Evolutionary conservation across 2,329 filamentous ascomycete species (phyloP).

Genomic region (Ophiostoma sp.): DNA sequence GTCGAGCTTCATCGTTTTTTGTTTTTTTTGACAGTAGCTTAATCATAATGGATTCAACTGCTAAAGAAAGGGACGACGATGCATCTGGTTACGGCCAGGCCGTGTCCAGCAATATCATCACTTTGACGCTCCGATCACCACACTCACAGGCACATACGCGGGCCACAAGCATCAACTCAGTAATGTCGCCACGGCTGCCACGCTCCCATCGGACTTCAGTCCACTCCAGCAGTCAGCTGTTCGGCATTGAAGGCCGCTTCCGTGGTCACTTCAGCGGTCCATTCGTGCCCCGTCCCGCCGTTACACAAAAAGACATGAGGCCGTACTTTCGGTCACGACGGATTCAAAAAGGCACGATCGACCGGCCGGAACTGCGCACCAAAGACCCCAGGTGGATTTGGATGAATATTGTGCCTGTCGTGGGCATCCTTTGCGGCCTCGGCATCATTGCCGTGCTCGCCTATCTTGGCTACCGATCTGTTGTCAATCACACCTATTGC

Average conservation of each 20-base stretch:
- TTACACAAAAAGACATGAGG: not conserved
- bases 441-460: constrained; percentile 5
- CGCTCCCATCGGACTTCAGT: not conserved
- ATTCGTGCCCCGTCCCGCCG: not conserved
- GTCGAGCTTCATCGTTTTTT: not conserved
- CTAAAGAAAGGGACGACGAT: not conserved
- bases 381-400: constrained; percentile 25
- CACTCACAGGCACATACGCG: not conserved
- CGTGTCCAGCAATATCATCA: not conserved
- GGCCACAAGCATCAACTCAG: not conserved
- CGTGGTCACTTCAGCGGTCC: not conserved
- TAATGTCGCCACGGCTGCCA: not conserved
- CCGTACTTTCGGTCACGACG: constrained; percentile 27
- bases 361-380: constrained; percentile 21
- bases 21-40: not conserved
- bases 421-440: constrained; percentile 15
- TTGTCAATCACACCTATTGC: constrained; percentile 23
- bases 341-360: constrained; percentile 24
- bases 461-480: constrained; percentile 14
- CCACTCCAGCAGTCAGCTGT: not conserved
- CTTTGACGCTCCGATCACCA: not conserved
- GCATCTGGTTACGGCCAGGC: not conserved
- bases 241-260: not conserved
- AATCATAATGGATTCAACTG: not conserved
- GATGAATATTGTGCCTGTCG: constrained; percentile 26